Percentiles rank a stretch among this genome's conserved stretches.
These are phyloP conservation scores for Trypanosoma mega DNA, from an alignment of 208 protist genomes.

Conservation along the genomic window DNA sequence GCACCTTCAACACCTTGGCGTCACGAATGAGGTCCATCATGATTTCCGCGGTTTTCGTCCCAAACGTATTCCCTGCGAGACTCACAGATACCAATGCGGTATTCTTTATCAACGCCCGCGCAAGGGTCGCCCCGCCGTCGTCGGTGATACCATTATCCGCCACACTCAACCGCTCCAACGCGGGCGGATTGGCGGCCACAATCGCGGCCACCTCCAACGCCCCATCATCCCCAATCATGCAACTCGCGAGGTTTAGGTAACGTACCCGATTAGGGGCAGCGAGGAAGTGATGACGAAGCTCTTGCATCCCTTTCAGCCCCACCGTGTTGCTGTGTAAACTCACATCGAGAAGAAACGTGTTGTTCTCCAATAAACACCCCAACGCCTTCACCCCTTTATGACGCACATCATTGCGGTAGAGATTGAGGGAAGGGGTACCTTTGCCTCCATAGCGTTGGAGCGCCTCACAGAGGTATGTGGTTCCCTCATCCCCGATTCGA, in stretches of 20 bases:
- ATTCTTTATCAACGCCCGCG: slow-evolving; percentile 58
- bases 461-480: slow-evolving; percentile 60
- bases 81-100: slow-evolving; percentile 53
- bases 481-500: slow-evolving; percentile 72
- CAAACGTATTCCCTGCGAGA: slow-evolving; percentile 61
- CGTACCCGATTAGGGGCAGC: slow-evolving; percentile 44
- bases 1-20: slow-evolving; percentile 62
- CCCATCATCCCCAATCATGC: slow-evolving; percentile 82
- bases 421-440: slow-evolving; percentile 63
- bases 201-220: slow-evolving; percentile 63
- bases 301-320: slow-evolving; percentile 67
- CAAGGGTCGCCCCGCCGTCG: slow-evolving; percentile 42
- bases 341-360: slow-evolving; percentile 57
- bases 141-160: slow-evolving; percentile 79
- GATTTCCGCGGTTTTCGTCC: slow-evolving; percentile 46
- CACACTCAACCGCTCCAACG: slow-evolving; percentile 58
- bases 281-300: slow-evolving; percentile 42
- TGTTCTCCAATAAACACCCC: slow-evolving; percentile 58
- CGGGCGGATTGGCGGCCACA: slow-evolving; percentile 53
- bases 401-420: slow-evolving; percentile 74
- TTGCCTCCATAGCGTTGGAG: slow-evolving; percentile 62
- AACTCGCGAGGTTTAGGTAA: slow-evolving; percentile 59
- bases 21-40: slow-evolving; percentile 48
- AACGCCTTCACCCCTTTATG: slow-evolving; percentile 64
- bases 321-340: slow-evolving; percentile 79